Base-by-base conservation (phyloP, 1,139 yeast species). In the Geotrichum europaeum region DNA sequence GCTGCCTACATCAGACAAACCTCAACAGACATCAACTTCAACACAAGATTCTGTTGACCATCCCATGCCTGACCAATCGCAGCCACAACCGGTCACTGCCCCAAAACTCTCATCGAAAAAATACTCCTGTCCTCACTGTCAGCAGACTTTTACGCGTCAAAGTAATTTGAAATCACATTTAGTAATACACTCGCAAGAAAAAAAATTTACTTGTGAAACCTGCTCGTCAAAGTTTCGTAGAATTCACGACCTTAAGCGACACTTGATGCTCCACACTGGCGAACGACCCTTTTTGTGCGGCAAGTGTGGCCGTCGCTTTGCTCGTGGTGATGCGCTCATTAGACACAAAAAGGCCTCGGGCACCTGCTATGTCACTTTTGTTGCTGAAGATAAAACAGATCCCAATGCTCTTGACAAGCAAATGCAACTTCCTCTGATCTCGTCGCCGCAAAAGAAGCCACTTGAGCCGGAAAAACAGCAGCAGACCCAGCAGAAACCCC, bases 241-340 rank as follows among this genome's bases (percentile, higher is more conserved):
- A 54, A 80, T 84, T 49, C 94, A 88, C 70, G 96, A 89, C 71
- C 78, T 88, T 67, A 86, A 84, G 69, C 78, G 96, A 53, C 96
- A 89, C 69, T 83, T 82, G 65, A 85, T 85, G 71, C 77, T 86
- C 45, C 96, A 89, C 69, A 82, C 91, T 0, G 94, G 94, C 50
- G 90, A 84, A 66, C 84, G 83, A 70, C 92, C 94, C 1, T 86
- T 76, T 70, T 73, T 72, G 49, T 88, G 96, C 72, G 75, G 73
- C 13, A 76, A 76, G 60, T 89, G 96, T 72, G 81, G 83, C n/a
- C 78, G 88, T 56, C 76, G 80, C 58, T 89, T 89, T 75, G 90
- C 95, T 1, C 76, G 96, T 34, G 85, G 86, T 1, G 96, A 89
- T 72, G 92, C 96, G 0, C 76, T 89, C 45, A 81, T 84, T 2